These are phyloP conservation scores for Limnanthes douglasii DNA, from an alignment of 345 rosid genomes.

Conservation along the genomic window DNA sequence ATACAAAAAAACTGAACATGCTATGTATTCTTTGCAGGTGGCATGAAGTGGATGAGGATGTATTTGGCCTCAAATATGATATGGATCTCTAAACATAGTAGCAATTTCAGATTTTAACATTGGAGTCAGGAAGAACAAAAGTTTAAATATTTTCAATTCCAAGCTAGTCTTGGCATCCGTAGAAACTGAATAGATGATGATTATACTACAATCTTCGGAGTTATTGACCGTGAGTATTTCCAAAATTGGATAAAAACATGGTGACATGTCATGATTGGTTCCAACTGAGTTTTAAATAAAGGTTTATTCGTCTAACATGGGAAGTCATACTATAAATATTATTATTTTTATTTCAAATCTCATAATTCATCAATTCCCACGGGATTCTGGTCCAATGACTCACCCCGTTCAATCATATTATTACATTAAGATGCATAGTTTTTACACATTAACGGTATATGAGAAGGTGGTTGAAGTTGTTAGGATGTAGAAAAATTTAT, in stretches of 20 bases:
- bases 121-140: constrained; percentile 99
- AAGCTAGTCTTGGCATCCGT: constrained; percentile 98
- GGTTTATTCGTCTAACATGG: constrained; percentile 99
- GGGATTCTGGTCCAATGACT: constrained; percentile 99
- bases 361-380: constrained; percentile 76
- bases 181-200: constrained; percentile 86
- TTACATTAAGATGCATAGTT: constrained; percentile 67
- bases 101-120: constrained; percentile 98
- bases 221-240: constrained; percentile 98
- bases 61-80: constrained; percentile 95
- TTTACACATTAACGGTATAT: constrained; percentile 9
- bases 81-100: constrained; percentile 94
- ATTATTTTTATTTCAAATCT: constrained; percentile 90
- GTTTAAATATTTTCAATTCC: constrained; percentile 95
- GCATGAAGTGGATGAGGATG: constrained; percentile 99
- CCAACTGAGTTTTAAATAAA: constrained; percentile 98
- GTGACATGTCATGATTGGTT: constrained; percentile 99
- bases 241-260: constrained; percentile 99
- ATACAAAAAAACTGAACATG: constrained; percentile 90
- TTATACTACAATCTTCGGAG: constrained; percentile 95
- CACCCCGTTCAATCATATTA: constrained; percentile 98
- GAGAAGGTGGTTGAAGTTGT: constrained; percentile 97
- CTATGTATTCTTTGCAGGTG: constrained; percentile 93
- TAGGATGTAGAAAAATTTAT: constrained; percentile 97
- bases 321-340: constrained; percentile 91